Base-by-base conservation (phyloP, 768 basidiomycete species). In the Epithele typhae region DNA sequence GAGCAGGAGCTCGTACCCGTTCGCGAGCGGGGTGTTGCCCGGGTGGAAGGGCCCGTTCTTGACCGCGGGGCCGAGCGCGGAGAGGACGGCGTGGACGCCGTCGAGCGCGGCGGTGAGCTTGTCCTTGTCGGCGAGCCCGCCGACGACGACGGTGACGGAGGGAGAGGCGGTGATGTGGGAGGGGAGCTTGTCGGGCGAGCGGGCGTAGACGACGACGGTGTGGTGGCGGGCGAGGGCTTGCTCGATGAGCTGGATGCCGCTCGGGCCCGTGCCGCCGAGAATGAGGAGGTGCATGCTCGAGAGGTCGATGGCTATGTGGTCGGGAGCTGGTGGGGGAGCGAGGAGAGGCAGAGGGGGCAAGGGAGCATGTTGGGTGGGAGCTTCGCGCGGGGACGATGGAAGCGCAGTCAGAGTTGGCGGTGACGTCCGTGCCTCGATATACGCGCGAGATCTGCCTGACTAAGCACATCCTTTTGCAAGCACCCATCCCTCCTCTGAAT, bases 261-360 rank as follows among this genome's bases (percentile, higher is more conserved):
- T 64, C 12, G 78, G 72, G 1, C 86, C 85, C 3, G 86, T 89
- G 19, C 73, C 81, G 15, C 86, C 87, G n/a, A 89, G 70, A 48
- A 88, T 68, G 44, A 88, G 69, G 46, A 86, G 56, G 21, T 70
- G 79, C 77, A 77, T 76, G 15, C n/a, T n/a, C n/a, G n/a, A n/a
- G n/a, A n/a, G n/a, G n/a, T n/a, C n/a, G n/a, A n/a, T n/a, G n/a
- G n/a, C n/a, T n/a, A n/a, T n/a, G 27, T 9, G 30, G 30, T 9
- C 15, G 30, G 30, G 30, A 9, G 15, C 30, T 15, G 30, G 30
- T 32, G 30, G 9, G n/a, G 17, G 17, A 30, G 40, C 14, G 18
- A 33, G 37, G 6, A 19, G 15, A 32, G 30, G 30, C 30, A 32
- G 30, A 32, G 30, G 30, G 9, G 9, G 30, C 30, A 32, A 32